These are phyloP conservation scores for Calycina herbarum DNA, from an alignment of 2,329 filamentous ascomycete species.

Conservation along the genomic window DNA sequence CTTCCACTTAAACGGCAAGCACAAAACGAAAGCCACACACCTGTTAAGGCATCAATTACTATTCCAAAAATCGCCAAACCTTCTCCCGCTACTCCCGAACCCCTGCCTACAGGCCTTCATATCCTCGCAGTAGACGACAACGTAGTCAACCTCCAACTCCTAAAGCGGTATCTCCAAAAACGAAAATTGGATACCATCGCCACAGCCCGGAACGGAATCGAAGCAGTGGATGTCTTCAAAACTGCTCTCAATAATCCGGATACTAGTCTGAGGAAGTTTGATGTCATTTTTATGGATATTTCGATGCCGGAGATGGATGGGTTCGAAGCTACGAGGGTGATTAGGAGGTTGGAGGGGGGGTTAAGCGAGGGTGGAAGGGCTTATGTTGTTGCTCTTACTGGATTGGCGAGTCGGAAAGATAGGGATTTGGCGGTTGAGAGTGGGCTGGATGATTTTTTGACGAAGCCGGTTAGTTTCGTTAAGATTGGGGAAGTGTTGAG, in stretches of 20 bases:
- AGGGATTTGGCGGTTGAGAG: conserved; percentile 49
- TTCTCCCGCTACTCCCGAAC: background rate
- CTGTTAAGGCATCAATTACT: background rate
- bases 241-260: conserved; percentile 32
- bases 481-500: conserved; percentile 14
- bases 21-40: background rate
- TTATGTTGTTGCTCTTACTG: conserved; percentile 52
- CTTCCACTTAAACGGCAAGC: background rate
- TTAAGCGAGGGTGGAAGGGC: conserved; percentile 32
- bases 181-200: conserved; percentile 40
- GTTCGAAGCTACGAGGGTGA: conserved; percentile 46
- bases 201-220: conserved; percentile 46
- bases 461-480: conserved; percentile 45
- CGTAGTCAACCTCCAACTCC: conserved; percentile 42
- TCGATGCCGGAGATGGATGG: conserved; percentile 57
- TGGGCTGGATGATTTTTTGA: conserved; percentile 53
- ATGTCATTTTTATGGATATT: conserved; percentile 53
- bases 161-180: conserved; percentile 39
- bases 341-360: conserved; percentile 47
- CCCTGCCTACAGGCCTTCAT: conserved; percentile 10
- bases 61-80: background rate
- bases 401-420: conserved; percentile 48
- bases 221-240: conserved; percentile 43
- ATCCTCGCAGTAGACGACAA: conserved; percentile 45
- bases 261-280: conserved; percentile 36